Base-by-base conservation (phyloP, 202 grass and related monocot species). In the Panicum hallii region DNA sequence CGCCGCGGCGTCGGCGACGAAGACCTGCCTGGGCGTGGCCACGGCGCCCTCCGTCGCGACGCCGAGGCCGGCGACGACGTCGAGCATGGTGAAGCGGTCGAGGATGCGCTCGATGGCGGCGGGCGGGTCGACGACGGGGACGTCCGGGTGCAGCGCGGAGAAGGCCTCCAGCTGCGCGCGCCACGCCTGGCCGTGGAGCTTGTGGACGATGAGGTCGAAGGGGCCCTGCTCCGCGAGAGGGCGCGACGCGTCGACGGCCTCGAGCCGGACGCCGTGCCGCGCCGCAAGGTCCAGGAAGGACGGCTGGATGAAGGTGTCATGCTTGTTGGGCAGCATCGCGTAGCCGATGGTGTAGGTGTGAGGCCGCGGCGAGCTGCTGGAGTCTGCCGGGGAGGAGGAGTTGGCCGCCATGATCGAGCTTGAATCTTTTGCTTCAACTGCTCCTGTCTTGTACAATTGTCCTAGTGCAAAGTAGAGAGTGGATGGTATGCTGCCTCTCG, bases 71-170 rank as follows among this genome's bases (percentile, higher is more conserved):
- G 95, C 67, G n/a, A 93, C 90, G 60, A 74, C 83, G 75, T 94
- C 88, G 75, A 97, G 92, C 95, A 97, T 94, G 82, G 92, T 70
- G 66, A 89, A 79, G 64, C 95, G 92, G 82, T 97, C 85, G 49
- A 90, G 92, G 75, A 97, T 80, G 90, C 88, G 81, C 47, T 93
- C 92, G 88, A 94, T 89, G 46, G 83, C 78, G 67, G 79, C 86
- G 3, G 70, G 92, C 11, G 53, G 55, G 75, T 97, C 94, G 38
- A 97, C 62, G 66, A 97, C 54, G 8, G 86, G 88, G 16, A 97
- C 80, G 20, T 54, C 60, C 0, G 94, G 94, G 82, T 94, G 75
- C 41, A 47, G 72, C 36, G 84, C 74, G 5, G 84, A 57, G 86
- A 93, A 94, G 3, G 78, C 88, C 57, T 82, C 71, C 16, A 97